Evolutionary conservation across 805 yeast genomes (phyloP).

Genomic region (Scheffersomyces amazonensis): DNA sequence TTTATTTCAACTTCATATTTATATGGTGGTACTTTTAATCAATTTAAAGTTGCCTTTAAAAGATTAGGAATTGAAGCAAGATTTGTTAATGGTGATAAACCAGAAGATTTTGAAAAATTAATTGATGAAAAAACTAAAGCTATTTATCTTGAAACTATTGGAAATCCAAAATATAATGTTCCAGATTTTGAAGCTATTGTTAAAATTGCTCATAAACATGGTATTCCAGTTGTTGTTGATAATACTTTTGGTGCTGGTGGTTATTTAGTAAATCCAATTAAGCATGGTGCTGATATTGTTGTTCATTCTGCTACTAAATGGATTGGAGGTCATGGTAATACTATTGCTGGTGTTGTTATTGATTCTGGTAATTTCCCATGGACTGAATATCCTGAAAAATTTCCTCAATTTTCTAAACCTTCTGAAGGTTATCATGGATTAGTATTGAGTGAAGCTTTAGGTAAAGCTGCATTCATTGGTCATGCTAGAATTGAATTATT

Average conservation of each 20-base stretch:
- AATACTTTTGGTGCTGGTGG: slow-evolving; percentile 99
- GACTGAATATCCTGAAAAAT: slow-evolving; percentile 78
- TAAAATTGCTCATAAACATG: slow-evolving; percentile 78
- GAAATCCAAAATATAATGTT: slow-evolving; percentile 88
- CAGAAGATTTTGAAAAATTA: slow-evolving; percentile 66
- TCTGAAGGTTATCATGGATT: slow-evolving; percentile 93
- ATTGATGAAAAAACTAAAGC: slow-evolving; percentile 89
- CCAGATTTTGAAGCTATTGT: slow-evolving; percentile 84
- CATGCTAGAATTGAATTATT: slow-evolving; percentile 80
- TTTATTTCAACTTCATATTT: slow-evolving; percentile 80
- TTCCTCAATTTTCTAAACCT: slow-evolving; percentile 89
- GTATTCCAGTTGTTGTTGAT: slow-evolving; percentile 89
- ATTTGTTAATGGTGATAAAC: slow-evolving; percentile 80
- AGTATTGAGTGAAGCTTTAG: slow-evolving; percentile 76
- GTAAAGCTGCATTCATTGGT: slow-evolving; percentile 72
- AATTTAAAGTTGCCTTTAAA: slow-evolving; percentile 88
- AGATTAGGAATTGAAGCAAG: slow-evolving; percentile 83
- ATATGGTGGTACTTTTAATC: slow-evolving; percentile 96
- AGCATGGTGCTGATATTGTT: slow-evolving; percentile 88
- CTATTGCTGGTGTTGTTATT: slow-evolving; percentile 87
- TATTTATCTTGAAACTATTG: slow-evolving; percentile 83
- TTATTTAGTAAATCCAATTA: slow-evolving; percentile 75
- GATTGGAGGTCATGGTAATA: slow-evolving; percentile 97
- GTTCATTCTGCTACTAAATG: slow-evolving; percentile 96
- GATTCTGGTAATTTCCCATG: slow-evolving; percentile 95